Evolutionary conservation across 768 basidiomycete species (phyloP), one percentile per base, ranked within the genome.

Genomic region (Rubroboletus satanas): DNA sequence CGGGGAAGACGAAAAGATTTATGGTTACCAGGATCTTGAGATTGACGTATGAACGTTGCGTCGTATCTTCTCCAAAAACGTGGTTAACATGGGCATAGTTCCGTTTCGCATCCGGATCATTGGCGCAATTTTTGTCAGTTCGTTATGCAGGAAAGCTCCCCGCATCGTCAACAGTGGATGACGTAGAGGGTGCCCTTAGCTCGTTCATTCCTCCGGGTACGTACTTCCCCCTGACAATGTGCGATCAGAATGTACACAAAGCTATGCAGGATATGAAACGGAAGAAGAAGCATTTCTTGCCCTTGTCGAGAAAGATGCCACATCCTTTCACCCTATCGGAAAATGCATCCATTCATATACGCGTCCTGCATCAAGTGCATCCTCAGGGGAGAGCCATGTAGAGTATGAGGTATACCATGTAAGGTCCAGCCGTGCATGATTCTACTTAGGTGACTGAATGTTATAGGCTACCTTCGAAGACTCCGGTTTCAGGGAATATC

Each of bases 1-100:
- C 66, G 96, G 96, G 49, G 93, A 98, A 64, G 90, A 96, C 50
- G 94, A 99, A 74, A 94, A 87, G 74, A 87, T 98, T 52, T 98
- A 96, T 68, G 96, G 96, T 2, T 98, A 97, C 73, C 80, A 84
- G 57, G 87, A 87, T 64, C 78, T 99, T 33, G 69, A 79, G 28
- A 87, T 98, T 62, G 84, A 96, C 67, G 94, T 97, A 66, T 58
- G 85, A 72, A 45, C 14, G 17, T 36, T 43, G 14, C 12, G n/a
- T 48, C 35, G 29, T 17, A 47, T 29, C 48, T 28, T 51, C 26
- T 49, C 33, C 39, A 7, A 48, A 32, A 33, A 23, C 10, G 5
- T 41, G 12, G 37, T 49, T 62, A 28, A 62, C 47, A 49, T 42
- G 44, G 6, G 4, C 43, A 37, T 41, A 97, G 93, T 74, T 95